phyloP scores from a whole-genome alignment of 495 filamentous ascomycete genomes.

The Niebla homalea region DNA sequence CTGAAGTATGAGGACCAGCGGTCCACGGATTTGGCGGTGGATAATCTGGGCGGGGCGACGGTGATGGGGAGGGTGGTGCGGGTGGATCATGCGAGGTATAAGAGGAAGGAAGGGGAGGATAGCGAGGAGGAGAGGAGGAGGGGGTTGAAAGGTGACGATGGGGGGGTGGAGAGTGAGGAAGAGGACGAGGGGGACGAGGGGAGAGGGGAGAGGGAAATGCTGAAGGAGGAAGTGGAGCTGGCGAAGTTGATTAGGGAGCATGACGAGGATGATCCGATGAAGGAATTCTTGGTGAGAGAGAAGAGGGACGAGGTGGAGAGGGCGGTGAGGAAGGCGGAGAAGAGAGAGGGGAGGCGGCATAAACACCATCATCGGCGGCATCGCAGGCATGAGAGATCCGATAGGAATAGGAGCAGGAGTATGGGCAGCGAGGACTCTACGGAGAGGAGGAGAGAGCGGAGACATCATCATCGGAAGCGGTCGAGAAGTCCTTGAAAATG shows the following conservation, averaged over 20 bases:
- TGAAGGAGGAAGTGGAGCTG: slow-evolving; percentile 66
- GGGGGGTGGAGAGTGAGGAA: not conserved
- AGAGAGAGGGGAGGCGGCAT: slow-evolving; percentile 18
- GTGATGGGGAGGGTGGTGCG: slow-evolving; percentile 69
- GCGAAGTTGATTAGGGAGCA: slow-evolving; percentile 60
- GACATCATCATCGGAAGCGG: slow-evolving; percentile 7
- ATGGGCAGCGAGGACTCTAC: not conserved
- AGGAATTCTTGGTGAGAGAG: slow-evolving; percentile 70
- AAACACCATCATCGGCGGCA: slow-evolving; percentile 42
- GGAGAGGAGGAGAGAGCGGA: no score
- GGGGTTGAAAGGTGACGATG: slow-evolving; percentile 24
- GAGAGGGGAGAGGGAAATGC: slow-evolving; percentile 31
- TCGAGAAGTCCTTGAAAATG: slow-evolving; percentile 11
- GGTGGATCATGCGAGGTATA: slow-evolving; percentile 89
- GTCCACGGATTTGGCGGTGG: slow-evolving; percentile 86
- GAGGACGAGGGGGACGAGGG: slow-evolving; percentile 23
- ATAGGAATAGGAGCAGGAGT: slow-evolving; percentile 17
- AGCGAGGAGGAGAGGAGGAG: slow-evolving; percentile 40
- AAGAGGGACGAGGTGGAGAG: slow-evolving; percentile 76
- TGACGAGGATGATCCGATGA: slow-evolving; percentile 97
- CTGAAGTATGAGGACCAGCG: slow-evolving; percentile 98
- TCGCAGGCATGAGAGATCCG: slow-evolving; percentile 28
- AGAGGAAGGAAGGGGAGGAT: slow-evolving; percentile 75
- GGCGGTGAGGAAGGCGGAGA: slow-evolving; percentile 46
- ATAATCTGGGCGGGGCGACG: slow-evolving; percentile 79